phyloP scores from a whole-genome alignment of 352 stramenopile genomes.

The Globisporangium splendens region DNA sequence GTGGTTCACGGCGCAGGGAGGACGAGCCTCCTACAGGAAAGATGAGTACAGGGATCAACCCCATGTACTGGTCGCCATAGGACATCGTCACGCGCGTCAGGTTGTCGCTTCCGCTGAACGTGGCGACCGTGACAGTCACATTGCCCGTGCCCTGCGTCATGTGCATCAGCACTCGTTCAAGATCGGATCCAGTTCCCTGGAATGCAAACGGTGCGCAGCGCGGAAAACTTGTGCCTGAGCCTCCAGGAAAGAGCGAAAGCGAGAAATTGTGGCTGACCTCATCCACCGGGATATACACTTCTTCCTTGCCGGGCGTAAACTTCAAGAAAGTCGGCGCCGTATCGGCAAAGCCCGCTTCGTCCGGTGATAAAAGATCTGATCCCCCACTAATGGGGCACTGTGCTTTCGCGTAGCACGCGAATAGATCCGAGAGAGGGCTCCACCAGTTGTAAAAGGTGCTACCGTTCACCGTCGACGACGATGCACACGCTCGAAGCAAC shows the following conservation, averaged over 20 bases:
- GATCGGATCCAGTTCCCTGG: background rate
- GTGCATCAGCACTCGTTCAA: slow-evolving; percentile 7
- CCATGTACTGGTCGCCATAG: slow-evolving; percentile 14
- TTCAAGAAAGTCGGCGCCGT: background rate
- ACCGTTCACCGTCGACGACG: background rate
- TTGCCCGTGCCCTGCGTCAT: slow-evolving; percentile 8
- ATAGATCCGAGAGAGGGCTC: slow-evolving; percentile 20
- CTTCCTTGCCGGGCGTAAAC: slow-evolving; percentile 2
- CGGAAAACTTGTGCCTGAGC: slow-evolving; percentile 1
- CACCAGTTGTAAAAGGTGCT: slow-evolving; percentile 23
- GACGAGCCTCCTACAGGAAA: background rate
- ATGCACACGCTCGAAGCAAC: slow-evolving; percentile 1
- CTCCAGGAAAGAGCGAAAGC: background rate
- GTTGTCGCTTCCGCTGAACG: background rate
- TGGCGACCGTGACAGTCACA: background rate
- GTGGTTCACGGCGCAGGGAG: background rate
- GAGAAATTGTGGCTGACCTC: background rate
- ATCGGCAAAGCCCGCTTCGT: background rate
- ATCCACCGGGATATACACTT: background rate
- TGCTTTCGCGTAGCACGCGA: slow-evolving; percentile 22
- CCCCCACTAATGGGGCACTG: slow-evolving; percentile 5
- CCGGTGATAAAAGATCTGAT: background rate
- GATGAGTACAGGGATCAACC: background rate
- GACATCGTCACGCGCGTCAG: background rate
- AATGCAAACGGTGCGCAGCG: background rate